Evolutionary conservation across 805 yeast genomes (phyloP), one percentile per base, ranked within the genome.

Genomic region (Ogataea paradorogensis): DNA sequence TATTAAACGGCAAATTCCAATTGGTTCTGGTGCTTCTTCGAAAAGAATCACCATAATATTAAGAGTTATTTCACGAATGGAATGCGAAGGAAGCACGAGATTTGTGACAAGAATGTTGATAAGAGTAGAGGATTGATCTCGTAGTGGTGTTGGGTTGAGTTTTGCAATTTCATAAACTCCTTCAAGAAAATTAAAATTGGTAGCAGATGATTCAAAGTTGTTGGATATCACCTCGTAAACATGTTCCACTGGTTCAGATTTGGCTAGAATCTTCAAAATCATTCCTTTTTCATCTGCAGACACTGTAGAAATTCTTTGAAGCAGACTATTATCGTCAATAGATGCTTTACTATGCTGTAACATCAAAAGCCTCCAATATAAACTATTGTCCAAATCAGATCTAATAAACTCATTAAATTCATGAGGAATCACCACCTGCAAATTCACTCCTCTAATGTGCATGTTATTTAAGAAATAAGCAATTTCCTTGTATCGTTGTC

Each of bases 291-390:
- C 48, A 54, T 76, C 80, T 24, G 66, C 59, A 11, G 42, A 36
- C 1, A 42, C 31, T 18, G 11, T 7, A n/a, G 25, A 11, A 6
- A 35, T 28, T 20, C 20, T 9, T 5, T 45, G 38, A 24, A 60
- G 42, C 33, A 58, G 51, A 27, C 33, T 33, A 10, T 40, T 48
- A 9, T 53, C 47, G 25, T 55, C 52, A 15, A 62, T 51, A 4
- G 56, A 45, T n/a, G 54, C 53, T 11, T 64, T 48, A 6, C 71
- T 61, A 46, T 63, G 52, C 28, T 61, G 66, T 27, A 78, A 51
- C 13, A 79, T 46, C 2, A 67, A 47, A 10, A 75, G 46, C 55
- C 77, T 70, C 84, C 85, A 79, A 50, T 71, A 72, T 5, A 74
- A 50, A 5, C 71, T 72, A 27, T 46, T 27, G 45, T 35, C 42